These are phyloP conservation scores for Leishmania gerbilli DNA, from an alignment of 208 protist genomes.

Conservation along the genomic window DNA sequence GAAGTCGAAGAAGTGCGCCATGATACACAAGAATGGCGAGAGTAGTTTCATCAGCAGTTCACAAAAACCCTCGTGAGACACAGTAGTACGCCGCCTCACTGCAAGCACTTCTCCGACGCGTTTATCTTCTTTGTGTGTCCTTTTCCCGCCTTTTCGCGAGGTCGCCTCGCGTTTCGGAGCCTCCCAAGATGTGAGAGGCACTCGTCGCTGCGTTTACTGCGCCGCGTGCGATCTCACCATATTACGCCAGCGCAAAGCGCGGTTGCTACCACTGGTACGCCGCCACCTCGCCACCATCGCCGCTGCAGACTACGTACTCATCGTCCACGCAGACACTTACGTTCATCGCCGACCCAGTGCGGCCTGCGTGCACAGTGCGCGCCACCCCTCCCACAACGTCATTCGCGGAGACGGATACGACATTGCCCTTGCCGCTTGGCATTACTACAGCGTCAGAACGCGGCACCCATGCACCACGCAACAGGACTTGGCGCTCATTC, in stretches of 20 bases:
- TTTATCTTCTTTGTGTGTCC: not conserved
- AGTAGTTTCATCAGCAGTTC: not conserved
- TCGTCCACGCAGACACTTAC: slow-evolving; percentile 40
- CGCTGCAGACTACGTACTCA: slow-evolving; percentile 36
- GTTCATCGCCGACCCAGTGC: slow-evolving; percentile 21
- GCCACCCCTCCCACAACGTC: slow-evolving; percentile 24
- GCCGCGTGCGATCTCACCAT: not conserved
- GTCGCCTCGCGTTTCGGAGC: not conserved
- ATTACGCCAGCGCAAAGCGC: not conserved
- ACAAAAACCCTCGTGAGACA: not conserved
- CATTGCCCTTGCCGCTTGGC: slow-evolving; percentile 28
- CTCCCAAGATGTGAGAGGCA: not conserved
- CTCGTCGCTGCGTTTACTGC: not conserved
- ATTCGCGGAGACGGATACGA: slow-evolving; percentile 19
- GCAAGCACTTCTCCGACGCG: not conserved
- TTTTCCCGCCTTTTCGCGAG: not conserved
- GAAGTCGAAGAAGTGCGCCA: not conserved
- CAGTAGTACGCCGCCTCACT: not conserved
- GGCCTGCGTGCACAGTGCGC: slow-evolving; percentile 12
- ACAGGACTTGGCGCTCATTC: slow-evolving; percentile 38
- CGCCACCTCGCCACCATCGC: slow-evolving; percentile 34
- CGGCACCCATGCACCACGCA: slow-evolving; percentile 45
- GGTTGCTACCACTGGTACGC: slow-evolving; percentile 31
- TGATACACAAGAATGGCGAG: not conserved
- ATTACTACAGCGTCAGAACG: slow-evolving; percentile 23